Evolutionary conservation across 371 early-diverging fungal genomes (phyloP).

Genomic region (Mortierella sp.): DNA sequence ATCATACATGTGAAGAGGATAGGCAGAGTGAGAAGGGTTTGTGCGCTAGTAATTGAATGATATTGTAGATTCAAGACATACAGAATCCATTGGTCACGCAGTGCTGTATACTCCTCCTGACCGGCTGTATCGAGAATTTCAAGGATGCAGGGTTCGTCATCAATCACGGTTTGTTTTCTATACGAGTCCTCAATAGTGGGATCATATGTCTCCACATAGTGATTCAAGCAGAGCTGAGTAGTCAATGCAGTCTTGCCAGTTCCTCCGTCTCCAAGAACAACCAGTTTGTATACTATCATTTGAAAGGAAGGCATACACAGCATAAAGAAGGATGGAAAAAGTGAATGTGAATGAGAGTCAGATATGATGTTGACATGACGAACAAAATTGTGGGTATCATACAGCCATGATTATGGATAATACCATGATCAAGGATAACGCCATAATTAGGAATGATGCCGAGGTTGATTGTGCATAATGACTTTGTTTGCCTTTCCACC

Average conservation of each 20-base stretch:
- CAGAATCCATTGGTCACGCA: slow-evolving; percentile 96
- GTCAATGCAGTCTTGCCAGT: slow-evolving; percentile 41
- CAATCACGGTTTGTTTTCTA: slow-evolving; percentile 95
- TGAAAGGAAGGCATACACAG: no score
- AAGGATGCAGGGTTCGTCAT: slow-evolving; percentile 92
- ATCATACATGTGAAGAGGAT: neutral
- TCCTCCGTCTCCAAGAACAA: neutral
- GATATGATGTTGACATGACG: no score
- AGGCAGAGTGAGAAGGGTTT: neutral
- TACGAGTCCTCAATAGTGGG: slow-evolving; percentile 98
- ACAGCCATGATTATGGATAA: no score
- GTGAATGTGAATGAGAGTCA: no score
- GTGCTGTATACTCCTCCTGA: slow-evolving; percentile 88
- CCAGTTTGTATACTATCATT: no score
- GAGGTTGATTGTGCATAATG: no score
- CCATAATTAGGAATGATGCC: no score
- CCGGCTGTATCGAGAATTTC: slow-evolving; percentile 97
- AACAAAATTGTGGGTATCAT: no score
- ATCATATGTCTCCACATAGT: slow-evolving; percentile 85
- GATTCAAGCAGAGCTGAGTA: slow-evolving; percentile 54
- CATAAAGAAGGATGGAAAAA: no score
- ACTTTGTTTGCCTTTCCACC: no score
- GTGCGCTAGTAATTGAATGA: no score
- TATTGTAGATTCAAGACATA: slow-evolving; percentile 21
- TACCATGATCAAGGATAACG: no score